Conservation (phyloP, 2,329 filamentous ascomycete species). For the Pseudogymnoascus sp. region DNA sequence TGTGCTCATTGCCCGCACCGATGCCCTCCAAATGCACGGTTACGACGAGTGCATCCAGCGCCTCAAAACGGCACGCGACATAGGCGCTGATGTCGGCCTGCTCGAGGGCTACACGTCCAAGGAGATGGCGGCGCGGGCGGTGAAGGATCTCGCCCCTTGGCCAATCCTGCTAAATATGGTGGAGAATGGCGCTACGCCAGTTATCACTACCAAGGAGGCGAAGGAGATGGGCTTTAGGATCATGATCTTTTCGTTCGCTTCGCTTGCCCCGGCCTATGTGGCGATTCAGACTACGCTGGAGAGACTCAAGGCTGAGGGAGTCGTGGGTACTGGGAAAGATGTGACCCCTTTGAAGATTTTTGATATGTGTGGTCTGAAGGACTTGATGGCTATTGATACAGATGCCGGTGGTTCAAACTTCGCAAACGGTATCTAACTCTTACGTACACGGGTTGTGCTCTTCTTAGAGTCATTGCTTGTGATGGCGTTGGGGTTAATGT, state of each 20-base stretch:
- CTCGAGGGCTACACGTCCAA: constrained; percentile 50
- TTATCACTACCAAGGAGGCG: constrained; percentile 45
- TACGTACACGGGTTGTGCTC: too few species aligned
- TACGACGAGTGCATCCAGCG: constrained; percentile 49
- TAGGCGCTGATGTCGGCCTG: constrained; percentile 53
- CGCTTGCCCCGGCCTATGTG: constrained; percentile 40
- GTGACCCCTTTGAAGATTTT: constrained; percentile 43
- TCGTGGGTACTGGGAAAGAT: constrained; percentile 34
- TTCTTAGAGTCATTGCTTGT: too few species aligned
- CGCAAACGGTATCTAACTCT: constrained; percentile 14
- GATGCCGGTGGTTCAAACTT: constrained; percentile 18
- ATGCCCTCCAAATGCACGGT: constrained; percentile 50
- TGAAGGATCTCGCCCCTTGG: constrained; percentile 41
- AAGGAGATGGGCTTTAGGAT: constrained; percentile 50
- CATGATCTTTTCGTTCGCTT: constrained; percentile 49
- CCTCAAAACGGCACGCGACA: constrained; percentile 42
- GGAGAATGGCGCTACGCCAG: constrained; percentile 47
- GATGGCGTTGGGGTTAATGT: too few species aligned
- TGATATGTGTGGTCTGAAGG: constrained; percentile 44
- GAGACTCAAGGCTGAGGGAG: constrained; percentile 33
- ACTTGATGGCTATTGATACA: constrained; percentile 42
- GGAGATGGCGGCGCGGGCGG: constrained; percentile 41
- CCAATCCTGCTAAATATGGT: constrained; percentile 53
- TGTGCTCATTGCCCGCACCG: constrained; percentile 57
- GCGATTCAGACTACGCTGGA: constrained; percentile 35